These are phyloP conservation scores for Cichorium intybus DNA, from an alignment of 140 eudicot genomes.

Conservation along the genomic window DNA sequence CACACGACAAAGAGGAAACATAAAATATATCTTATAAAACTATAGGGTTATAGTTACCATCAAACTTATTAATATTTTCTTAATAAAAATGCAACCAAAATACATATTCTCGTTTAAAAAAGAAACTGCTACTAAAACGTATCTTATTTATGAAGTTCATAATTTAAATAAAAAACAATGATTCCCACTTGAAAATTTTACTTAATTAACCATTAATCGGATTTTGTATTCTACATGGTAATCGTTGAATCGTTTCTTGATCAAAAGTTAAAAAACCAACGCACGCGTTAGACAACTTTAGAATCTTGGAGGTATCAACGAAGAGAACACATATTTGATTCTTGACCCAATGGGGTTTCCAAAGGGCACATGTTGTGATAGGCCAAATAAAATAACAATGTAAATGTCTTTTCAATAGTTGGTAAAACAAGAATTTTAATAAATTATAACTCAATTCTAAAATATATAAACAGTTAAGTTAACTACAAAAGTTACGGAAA, in stretches of 20 bases:
- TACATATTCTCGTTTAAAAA: background rate
- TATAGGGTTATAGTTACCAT: background rate
- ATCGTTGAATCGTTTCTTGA: background rate
- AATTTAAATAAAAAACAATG: too few species aligned
- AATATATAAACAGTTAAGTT: too few species aligned
- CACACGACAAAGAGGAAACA: background rate
- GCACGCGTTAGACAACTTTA: constrained; percentile 11
- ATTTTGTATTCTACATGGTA: too few species aligned
- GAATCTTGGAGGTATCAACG: constrained; percentile 13
- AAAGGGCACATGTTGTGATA: constrained; percentile 17
- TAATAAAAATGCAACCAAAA: background rate
- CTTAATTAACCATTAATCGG: background rate
- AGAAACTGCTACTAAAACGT: background rate
- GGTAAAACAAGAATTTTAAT: constrained; percentile 8
- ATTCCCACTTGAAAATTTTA: background rate
- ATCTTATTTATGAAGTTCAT: background rate
- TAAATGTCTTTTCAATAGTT: constrained; percentile 1
- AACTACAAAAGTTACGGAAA: background rate
- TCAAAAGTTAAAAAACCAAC: background rate
- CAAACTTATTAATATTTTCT: background rate
- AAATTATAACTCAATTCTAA: too few species aligned
- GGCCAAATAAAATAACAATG: constrained; percentile 15
- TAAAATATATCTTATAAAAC: background rate
- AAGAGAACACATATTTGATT: background rate
- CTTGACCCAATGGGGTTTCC: constrained; percentile 16